Base-by-base conservation (phyloP, 2,329 filamentous ascomycete genomes). In the Sclerotinia trifoliorum region DNA sequence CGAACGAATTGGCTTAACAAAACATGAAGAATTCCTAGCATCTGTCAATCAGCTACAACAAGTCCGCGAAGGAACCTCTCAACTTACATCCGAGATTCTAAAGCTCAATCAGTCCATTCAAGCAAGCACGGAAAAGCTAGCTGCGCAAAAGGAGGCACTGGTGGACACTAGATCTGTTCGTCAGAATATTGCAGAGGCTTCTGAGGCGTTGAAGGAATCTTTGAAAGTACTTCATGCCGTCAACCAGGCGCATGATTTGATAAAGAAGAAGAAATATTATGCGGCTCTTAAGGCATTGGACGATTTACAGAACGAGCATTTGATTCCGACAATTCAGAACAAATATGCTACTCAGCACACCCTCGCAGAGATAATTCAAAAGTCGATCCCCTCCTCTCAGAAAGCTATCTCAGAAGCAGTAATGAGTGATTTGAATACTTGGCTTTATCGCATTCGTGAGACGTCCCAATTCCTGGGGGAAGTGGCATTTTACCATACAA, bases 391-490 rank as follows among this genome's bases (percentile, higher is more conserved):
- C 1, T 89, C 92, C 4, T 97, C 93, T 1, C 93, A 97, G 76
- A 93, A 92, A 75, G 88, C 92, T 63, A 97, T 99, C 68, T 94
- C 94, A 5, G 94, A 98, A 79, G 93, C 94, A 19, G 95, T 99
- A 73, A 98, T 98, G 93, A 91, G 88, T 2, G 95, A 99, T 79
- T 81, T 99, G 67, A 98, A 98, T 77, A 97, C 93, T 0, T 99
- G 95, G 95, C 83, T 99, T 13, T 99, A 91, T 76, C 89, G 92
- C 29, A 96, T 99, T 71, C 89, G 95, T 75, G 95, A 99, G 79
- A 96, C 93, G 24, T 97, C 95, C 1, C 94, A 97, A 74, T 97
- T 97, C 71, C 81, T 99, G 10, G 95, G 95, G 5, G 95, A 99
- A 78, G 92, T 99, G 8, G 94, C 95, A 5, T 96, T 99, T 77